phyloP scores from a whole-genome alignment of 768 basidiomycete genomes.

The Xerocomellus amylosporus region DNA sequence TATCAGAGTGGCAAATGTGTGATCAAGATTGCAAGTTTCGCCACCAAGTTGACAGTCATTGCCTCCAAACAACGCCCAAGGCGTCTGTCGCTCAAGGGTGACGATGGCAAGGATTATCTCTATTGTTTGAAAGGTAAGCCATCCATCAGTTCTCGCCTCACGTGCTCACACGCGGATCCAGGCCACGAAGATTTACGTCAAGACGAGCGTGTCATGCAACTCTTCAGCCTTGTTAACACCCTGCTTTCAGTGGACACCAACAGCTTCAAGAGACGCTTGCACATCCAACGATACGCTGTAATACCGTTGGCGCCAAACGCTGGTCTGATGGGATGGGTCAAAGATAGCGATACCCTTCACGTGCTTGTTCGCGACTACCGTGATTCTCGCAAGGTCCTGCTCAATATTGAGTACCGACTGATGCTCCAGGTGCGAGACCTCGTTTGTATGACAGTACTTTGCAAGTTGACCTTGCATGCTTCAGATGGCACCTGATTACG shows the following conservation, averaged over 20 bases:
- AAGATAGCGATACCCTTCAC: slow-evolving; percentile 93
- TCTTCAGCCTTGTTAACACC: slow-evolving; percentile 96
- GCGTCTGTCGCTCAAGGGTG: slow-evolving; percentile 80
- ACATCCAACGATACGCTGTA: slow-evolving; percentile 90
- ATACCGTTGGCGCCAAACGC: slow-evolving; percentile 95
- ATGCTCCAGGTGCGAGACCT: slow-evolving; percentile 90
- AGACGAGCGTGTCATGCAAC: slow-evolving; percentile 98
- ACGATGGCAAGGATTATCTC: slow-evolving; percentile 91
- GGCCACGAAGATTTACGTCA: slow-evolving; percentile 99
- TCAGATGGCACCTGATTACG: slow-evolving; percentile 99
- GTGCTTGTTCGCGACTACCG: slow-evolving; percentile 95
- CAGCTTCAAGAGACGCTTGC: slow-evolving; percentile 93
- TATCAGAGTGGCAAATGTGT: slow-evolving; percentile 87
- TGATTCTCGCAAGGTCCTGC: slow-evolving; percentile 91
- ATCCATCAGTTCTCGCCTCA: not conserved
- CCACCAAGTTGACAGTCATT: slow-evolving; percentile 89
- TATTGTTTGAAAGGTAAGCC: slow-evolving; percentile 80
- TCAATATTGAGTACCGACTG: slow-evolving; percentile 97
- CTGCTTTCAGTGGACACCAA: slow-evolving; percentile 88
- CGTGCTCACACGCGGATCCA: slow-evolving; percentile 29
- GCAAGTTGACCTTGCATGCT: slow-evolving; percentile 1
- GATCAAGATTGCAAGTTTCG: slow-evolving; percentile 79
- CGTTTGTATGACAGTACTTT: slow-evolving; percentile 50
- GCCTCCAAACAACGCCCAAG: slow-evolving; percentile 96
- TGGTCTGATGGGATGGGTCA: slow-evolving; percentile 93